Conservation (phyloP, 2,329 filamentous ascomycete species). For the Fusarium armeniacum region DNA sequence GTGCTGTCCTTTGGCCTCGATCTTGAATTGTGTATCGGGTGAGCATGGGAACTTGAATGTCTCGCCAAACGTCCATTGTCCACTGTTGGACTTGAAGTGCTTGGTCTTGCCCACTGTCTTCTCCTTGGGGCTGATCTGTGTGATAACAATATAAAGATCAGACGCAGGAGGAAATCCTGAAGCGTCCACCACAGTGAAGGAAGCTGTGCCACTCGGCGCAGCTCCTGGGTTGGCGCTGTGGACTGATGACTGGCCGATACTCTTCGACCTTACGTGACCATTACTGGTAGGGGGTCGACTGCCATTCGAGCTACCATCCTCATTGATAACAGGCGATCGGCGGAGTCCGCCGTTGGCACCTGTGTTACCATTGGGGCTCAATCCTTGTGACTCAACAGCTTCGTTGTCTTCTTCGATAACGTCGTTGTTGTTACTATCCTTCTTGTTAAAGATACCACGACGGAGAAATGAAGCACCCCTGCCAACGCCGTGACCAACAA, state of each 20-base stretch:
- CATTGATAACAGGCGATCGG: constrained; percentile 57
- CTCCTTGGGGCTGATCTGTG: constrained; percentile 74
- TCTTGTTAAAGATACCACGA: constrained; percentile 82
- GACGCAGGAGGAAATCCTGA: constrained; percentile 80
- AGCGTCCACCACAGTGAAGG: constrained; percentile 84
- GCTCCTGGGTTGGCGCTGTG: constrained; percentile 72
- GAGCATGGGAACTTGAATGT: constrained; percentile 83
- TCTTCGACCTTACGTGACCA: constrained; percentile 67
- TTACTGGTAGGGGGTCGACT: constrained; percentile 49
- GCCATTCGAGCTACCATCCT: constrained; percentile 50
- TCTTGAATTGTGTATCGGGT: constrained; percentile 86
- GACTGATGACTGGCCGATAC: constrained; percentile 74
- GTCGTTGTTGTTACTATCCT: constrained; percentile 73
- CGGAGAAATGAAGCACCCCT: constrained; percentile 93
- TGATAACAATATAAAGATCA: constrained; percentile 83
- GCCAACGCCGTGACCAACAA: constrained; percentile 82
- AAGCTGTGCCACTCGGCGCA: constrained; percentile 79
- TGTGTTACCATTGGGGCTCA: constrained; percentile 55
- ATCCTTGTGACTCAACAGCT: constrained; percentile 58
- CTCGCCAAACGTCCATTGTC: constrained; percentile 79
- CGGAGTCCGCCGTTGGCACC: constrained; percentile 56
- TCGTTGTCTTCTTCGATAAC: constrained; percentile 63
- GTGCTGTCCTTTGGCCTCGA: constrained; percentile 87
- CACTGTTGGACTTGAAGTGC: constrained; percentile 80
- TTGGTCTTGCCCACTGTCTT: constrained; percentile 95